These are phyloP conservation scores for Aspergillus sclerotioniger DNA, from an alignment of 495 filamentous ascomycete species.

Conservation along the genomic window DNA sequence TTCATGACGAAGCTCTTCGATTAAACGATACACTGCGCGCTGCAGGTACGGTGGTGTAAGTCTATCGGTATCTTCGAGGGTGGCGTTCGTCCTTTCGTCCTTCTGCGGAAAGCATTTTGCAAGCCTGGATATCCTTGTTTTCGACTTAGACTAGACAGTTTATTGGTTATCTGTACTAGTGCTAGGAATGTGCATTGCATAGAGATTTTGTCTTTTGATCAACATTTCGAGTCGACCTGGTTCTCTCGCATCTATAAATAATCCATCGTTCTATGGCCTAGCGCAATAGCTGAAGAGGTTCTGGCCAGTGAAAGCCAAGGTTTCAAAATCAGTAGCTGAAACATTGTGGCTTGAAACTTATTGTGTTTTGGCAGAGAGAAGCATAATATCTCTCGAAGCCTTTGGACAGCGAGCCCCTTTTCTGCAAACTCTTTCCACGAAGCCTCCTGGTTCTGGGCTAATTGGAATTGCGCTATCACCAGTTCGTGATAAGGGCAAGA, in stretches of 20 bases:
- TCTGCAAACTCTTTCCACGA: not conserved
- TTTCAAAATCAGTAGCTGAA: not conserved
- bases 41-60: not conserved
- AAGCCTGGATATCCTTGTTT: not conserved
- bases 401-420: not conserved
- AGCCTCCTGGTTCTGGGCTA: no score
- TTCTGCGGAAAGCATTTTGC: not conserved
- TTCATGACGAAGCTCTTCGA: slow-evolving; percentile 73
- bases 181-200: not conserved
- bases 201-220: no score
- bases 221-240: not conserved
- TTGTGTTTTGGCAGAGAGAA: not conserved
- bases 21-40: not conserved
- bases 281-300: no score
- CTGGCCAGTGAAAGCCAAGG: no score
- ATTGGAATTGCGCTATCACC: no score
- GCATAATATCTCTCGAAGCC: not conserved
- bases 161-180: not conserved
- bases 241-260: no score
- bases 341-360: not conserved
- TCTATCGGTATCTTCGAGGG: not conserved
- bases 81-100: not conserved
- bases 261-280: no score
- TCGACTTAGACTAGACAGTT: not conserved
- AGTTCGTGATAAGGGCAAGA: no score